Percentiles rank a stretch among this genome's conserved stretches.
phyloP scores from a whole-genome alignment of 2,329 filamentous ascomycete species.

The Xylaria hypoxylon region DNA sequence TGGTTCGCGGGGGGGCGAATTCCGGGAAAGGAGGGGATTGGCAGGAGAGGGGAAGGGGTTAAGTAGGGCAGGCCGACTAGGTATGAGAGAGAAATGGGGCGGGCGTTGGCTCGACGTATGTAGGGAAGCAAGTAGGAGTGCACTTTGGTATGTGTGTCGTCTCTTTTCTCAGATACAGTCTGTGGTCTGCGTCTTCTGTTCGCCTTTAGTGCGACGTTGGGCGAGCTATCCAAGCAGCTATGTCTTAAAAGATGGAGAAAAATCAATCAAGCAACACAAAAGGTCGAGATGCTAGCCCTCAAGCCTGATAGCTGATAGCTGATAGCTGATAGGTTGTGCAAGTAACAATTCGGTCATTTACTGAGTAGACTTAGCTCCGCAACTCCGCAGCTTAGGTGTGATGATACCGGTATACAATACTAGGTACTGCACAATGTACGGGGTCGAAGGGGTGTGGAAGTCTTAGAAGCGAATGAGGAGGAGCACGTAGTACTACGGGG shows the following conservation, averaged over 20 bases:
- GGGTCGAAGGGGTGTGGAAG: conserved; percentile 1
- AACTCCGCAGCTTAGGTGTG: conserved; percentile 14
- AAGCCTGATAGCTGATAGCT: too few species aligned
- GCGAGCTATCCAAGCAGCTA: conserved; percentile 1
- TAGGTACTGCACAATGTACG: too few species aligned
- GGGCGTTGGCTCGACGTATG: conserved; percentile 11
- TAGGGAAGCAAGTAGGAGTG: background rate
- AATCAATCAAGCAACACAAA: background rate
- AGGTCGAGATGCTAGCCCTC: background rate
- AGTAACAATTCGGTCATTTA: conserved; percentile 11
- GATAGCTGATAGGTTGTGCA: background rate
- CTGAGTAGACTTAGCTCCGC: conserved; percentile 17
- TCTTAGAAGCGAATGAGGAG: conserved; percentile 5
- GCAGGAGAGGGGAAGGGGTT: conserved; percentile 6
- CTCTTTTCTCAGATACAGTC: conserved; percentile 11
- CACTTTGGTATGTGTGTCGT: conserved; percentile 1
- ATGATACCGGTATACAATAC: too few species aligned
- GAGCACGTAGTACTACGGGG: background rate
- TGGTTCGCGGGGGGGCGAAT: background rate
- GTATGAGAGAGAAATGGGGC: conserved; percentile 10
- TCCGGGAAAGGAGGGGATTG: conserved; percentile 18
- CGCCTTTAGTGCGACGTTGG: conserved; percentile 8
- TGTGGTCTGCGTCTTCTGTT: conserved; percentile 11
- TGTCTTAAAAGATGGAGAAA: background rate
- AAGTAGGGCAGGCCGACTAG: conserved; percentile 2